Conservation (phyloP, 805 yeast species). For the Komagataella kurtzmanii region DNA sequence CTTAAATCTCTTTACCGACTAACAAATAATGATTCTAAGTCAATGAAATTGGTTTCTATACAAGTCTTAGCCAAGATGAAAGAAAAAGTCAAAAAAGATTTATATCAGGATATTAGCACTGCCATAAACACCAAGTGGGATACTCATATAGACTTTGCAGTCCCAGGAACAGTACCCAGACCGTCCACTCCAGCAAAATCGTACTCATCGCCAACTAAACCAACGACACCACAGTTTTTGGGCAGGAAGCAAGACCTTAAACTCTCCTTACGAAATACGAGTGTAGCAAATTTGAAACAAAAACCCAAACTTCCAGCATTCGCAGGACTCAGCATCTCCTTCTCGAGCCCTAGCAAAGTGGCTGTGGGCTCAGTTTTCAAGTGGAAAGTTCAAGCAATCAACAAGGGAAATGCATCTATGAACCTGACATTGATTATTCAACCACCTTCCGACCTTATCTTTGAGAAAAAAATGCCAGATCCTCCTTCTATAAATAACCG, state of each 20-base stretch:
- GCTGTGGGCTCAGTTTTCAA: conserved; percentile 44
- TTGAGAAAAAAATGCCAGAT: conserved; percentile 22
- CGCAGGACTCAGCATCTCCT: conserved; percentile 32
- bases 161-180: conserved; percentile 16
- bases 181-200: background rate
- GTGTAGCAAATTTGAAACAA: conserved; percentile 8
- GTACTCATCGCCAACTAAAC: background rate
- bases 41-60: background rate
- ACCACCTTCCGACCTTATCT: conserved; percentile 17
- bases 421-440: conserved; percentile 38
- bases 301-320: conserved; percentile 10
- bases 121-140: conserved; percentile 1
- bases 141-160: conserved; percentile 11
- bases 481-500: conserved; percentile 11
- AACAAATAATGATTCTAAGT: conserved; percentile 10
- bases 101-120: conserved; percentile 1
- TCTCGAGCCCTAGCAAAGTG: conserved; percentile 49
- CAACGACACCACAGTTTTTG: conserved; percentile 16
- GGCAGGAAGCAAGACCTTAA: conserved; percentile 17
- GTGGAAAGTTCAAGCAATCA: conserved; percentile 57
- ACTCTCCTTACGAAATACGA: conserved; percentile 3
- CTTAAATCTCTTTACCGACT: conserved; percentile 14
- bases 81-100: background rate
- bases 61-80: background rate
- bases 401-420: conserved; percentile 36